These are phyloP conservation scores for Mycotypha africana DNA, from an alignment of 371 early-diverging fungal genomes.

Conservation along the genomic window DNA sequence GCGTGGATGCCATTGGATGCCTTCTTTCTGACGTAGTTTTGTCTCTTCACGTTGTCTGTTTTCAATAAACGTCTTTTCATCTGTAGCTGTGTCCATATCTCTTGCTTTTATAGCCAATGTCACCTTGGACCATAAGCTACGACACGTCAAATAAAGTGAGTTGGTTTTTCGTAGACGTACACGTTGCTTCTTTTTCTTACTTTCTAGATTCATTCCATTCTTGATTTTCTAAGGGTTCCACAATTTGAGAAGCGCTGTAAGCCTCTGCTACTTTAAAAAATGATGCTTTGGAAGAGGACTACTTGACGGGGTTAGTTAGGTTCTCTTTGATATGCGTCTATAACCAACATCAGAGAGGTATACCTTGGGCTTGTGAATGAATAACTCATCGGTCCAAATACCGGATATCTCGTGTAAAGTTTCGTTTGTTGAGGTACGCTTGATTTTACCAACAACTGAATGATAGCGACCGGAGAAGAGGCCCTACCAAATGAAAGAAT, in stretches of 20 bases:
- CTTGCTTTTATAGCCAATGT: slow-evolving; percentile 60
- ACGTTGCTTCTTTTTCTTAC: slow-evolving; percentile 48
- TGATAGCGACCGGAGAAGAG: slow-evolving; percentile 82
- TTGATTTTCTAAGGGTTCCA: slow-evolving; percentile 58
- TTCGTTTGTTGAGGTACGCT: slow-evolving; percentile 70
- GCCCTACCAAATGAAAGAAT: too few relatives aligned
- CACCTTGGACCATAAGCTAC: slow-evolving; percentile 64
- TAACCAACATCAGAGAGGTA: too few relatives aligned
- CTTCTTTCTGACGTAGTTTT: slow-evolving; percentile 51
- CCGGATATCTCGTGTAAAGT: slow-evolving; percentile 75
- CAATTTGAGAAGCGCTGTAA: slow-evolving; percentile 33
- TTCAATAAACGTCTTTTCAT: slow-evolving; percentile 67
- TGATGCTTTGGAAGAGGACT: slow-evolving; percentile 28
- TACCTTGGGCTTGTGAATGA: slow-evolving; percentile 33
- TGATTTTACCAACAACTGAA: slow-evolving; percentile 74
- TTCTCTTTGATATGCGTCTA: too few relatives aligned
- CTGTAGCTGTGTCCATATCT: slow-evolving; percentile 61
- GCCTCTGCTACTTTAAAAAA: slow-evolving; percentile 30
- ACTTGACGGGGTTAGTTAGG: not conserved
- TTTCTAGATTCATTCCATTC: slow-evolving; percentile 81
- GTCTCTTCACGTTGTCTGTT: slow-evolving; percentile 64
- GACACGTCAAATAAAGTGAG: too few relatives aligned
- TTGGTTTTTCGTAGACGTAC: too few relatives aligned
- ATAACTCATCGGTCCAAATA: slow-evolving; percentile 80
- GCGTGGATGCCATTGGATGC: slow-evolving; percentile 56